Evolutionary conservation across 768 basidiomycete genomes (phyloP).

Genomic region (Aureoboletus auriporus): DNA sequence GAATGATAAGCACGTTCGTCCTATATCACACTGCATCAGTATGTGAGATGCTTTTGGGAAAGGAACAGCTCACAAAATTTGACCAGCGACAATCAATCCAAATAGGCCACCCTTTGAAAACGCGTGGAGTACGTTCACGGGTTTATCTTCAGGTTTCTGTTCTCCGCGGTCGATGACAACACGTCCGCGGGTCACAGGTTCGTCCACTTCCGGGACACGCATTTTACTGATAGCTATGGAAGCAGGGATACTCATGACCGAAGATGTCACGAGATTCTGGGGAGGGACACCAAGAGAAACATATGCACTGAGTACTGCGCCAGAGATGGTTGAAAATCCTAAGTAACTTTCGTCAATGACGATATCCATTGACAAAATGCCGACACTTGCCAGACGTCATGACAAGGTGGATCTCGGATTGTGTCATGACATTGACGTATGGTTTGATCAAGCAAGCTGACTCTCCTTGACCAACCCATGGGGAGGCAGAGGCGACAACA

Average conservation of each 20-base stretch:
- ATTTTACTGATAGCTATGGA: conserved; percentile 91
- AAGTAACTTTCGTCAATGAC: conserved; percentile 3
- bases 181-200: conserved; percentile 79
- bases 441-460: conserved; percentile 82
- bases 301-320: conserved; percentile 84
- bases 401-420: conserved; percentile 77
- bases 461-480: conserved; percentile 93
- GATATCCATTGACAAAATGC: not conserved
- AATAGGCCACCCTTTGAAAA: conserved; percentile 84
- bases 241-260: conserved; percentile 93
- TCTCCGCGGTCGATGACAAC: conserved; percentile 80
- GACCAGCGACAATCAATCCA: conserved; percentile 81
- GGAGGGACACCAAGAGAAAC: conserved; percentile 74
- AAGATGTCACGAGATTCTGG: conserved; percentile 80
- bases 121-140: conserved; percentile 83
- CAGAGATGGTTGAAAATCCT: conserved; percentile 89
- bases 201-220: conserved; percentile 78
- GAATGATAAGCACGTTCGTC: conserved; percentile 79
- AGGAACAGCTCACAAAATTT: conserved; percentile 60
- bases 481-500: conserved; percentile 87
- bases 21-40: conserved; percentile 32
- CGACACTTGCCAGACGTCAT: conserved; percentile 72
- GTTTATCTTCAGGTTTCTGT: conserved; percentile 44
- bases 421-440: conserved; percentile 81
- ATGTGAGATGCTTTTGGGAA: not conserved